phyloP scores from a whole-genome alignment of 2,329 filamentous ascomycete species.

The Incumbomyces lentus region DNA sequence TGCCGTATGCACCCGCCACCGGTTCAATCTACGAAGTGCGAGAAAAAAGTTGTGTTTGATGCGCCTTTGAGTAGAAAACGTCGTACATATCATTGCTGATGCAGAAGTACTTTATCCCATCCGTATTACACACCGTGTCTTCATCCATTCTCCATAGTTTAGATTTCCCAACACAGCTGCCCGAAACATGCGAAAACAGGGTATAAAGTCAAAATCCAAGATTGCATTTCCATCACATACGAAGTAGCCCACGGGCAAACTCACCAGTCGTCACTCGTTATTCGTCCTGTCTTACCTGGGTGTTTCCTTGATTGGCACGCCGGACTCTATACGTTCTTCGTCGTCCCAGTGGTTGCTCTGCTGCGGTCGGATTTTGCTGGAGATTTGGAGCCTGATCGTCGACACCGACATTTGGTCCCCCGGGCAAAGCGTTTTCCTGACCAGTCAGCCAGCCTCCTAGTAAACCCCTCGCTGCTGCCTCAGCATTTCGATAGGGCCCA shows the following conservation, averaged over 20 bases:
- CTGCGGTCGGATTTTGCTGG: not conserved
- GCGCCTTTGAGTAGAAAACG: not conserved
- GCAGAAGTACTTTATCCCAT: not conserved
- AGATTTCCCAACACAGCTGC: not conserved
- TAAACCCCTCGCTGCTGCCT: constrained; percentile 24
- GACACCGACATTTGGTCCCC: not conserved
- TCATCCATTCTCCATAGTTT: not conserved
- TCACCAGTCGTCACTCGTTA: too few species aligned
- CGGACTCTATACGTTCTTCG: not conserved
- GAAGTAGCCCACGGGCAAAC: too few species aligned
- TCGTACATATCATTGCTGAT: constrained; percentile 3
- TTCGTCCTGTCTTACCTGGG: too few species aligned
- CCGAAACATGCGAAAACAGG: not conserved
- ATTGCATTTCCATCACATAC: too few species aligned
- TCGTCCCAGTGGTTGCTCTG: not conserved
- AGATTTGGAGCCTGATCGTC: not conserved
- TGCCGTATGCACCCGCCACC: too few species aligned
- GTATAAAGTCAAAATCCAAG: not conserved
- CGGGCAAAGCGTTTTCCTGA: constrained; percentile 17
- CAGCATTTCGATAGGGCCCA: constrained; percentile 25
- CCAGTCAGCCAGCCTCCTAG: constrained; percentile 18
- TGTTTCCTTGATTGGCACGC: not conserved
- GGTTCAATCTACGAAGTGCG: not conserved
- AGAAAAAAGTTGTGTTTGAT: not conserved
- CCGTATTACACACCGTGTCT: not conserved